Evolutionary conservation across 2,329 filamentous ascomycete species (phyloP), one percentile per base, ranked within the genome.

Genomic region (Colletotrichum magnum): DNA sequence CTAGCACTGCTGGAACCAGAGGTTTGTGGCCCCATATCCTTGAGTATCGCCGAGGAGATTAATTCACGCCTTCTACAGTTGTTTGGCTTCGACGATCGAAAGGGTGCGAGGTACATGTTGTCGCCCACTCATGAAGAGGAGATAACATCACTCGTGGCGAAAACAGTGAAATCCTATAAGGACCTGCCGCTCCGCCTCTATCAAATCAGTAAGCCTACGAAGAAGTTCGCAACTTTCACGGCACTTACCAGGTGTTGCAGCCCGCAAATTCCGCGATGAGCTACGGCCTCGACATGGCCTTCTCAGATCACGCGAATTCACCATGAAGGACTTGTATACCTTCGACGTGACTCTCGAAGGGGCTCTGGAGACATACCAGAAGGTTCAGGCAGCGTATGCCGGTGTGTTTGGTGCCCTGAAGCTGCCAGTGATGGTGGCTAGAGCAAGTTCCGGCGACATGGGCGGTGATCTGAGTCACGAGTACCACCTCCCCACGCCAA

Each of bases 271-370:
- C 77, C 90, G 96, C 57, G 96, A 99, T 81, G 96, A 99, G 80
- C 88, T 92, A 65, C 88, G 96, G 28, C 96, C 96, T 21, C 89
- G 96, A 39, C 93, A 97, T 74, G 96, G 96, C 13, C 85, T 99
- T 2, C 84, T 99, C 9, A 90, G 96, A 10, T 93, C 94, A 1
- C 90, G 94, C 70, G 96, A 99, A 76, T 99, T 99, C 75, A 82
- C 94, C 74, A 99, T 99, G 96, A 99, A 99, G 80, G 96, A 99
- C 79, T 87, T 99, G 1, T 99, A 99, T 79, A 98, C 95, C 0
- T 99, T 99, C 76, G 96, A 99, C 76, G 82, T 86, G 43, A 91
- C 87, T 4, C 78, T 85, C 0, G 81, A 88, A 28, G 83, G 88
- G n/a, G 95, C 95, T 1, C 83, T 95, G n/a, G 81, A 88, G 58